These are phyloP conservation scores for Penicillium sp. DNA, from an alignment of 2,329 filamentous ascomycete species.

Conservation along the genomic window DNA sequence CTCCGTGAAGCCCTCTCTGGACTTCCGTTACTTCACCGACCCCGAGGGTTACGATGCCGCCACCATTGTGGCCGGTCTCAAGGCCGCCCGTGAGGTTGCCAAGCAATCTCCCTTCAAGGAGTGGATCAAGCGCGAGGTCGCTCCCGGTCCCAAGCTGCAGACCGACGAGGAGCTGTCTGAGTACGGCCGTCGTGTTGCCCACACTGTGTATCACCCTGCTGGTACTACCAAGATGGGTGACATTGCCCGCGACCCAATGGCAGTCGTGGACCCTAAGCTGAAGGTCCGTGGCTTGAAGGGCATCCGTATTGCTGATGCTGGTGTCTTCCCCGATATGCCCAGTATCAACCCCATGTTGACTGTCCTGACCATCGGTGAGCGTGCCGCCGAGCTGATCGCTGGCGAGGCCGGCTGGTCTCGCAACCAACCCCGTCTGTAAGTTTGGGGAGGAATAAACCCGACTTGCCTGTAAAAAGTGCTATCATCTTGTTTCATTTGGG, in stretches of 20 bases:
- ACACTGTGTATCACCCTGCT: slow-evolving; percentile 87
- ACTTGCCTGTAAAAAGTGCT: slow-evolving; percentile 22
- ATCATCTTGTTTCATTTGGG: slow-evolving; percentile 11
- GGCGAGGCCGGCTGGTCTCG: slow-evolving; percentile 67
- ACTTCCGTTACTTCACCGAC: slow-evolving; percentile 89
- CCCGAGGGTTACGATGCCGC: slow-evolving; percentile 81
- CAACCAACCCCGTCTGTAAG: slow-evolving; percentile 55
- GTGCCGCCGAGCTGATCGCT: slow-evolving; percentile 78
- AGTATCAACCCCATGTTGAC: slow-evolving; percentile 90
- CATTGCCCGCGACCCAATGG: slow-evolving; percentile 63
- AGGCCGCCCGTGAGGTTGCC: slow-evolving; percentile 73
- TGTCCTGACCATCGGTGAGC: slow-evolving; percentile 78
- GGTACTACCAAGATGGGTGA: slow-evolving; percentile 92
- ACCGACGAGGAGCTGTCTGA: slow-evolving; percentile 77
- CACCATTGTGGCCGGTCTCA: slow-evolving; percentile 74
- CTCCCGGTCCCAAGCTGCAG: slow-evolving; percentile 70
- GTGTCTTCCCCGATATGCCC: slow-evolving; percentile 84
- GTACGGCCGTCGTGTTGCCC: slow-evolving; percentile 76
- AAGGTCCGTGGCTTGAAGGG: slow-evolving; percentile 70
- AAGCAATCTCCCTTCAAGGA: slow-evolving; percentile 73
- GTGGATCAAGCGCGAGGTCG: slow-evolving; percentile 80
- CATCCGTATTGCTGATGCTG: slow-evolving; percentile 79
- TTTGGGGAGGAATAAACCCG: slow-evolving; percentile 2
- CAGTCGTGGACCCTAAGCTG: slow-evolving; percentile 76
- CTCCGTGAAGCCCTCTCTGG: slow-evolving; percentile 73